phyloP scores from a whole-genome alignment of 306 rosid genomes.

The Cercis canadensis region DNA sequence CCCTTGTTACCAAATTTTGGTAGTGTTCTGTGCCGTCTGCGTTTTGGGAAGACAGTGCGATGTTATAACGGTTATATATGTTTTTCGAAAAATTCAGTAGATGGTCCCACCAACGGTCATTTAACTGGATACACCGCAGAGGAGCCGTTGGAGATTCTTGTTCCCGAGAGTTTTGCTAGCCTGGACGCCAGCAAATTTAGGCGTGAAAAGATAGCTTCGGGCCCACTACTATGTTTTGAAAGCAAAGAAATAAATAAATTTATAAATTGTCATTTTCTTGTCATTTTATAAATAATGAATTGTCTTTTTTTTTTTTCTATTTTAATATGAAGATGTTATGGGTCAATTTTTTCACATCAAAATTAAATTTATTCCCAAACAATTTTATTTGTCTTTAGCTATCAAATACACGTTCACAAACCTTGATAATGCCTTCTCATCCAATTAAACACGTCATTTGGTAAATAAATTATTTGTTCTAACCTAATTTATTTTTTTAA shows the following conservation, averaged over 20 bases:
- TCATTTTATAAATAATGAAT: no score
- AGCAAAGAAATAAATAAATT: neutral
- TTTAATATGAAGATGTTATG: no score
- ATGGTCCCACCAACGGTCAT: constrained; percentile 48
- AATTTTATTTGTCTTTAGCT: no score
- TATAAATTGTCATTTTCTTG: no score
- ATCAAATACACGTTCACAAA: no score
- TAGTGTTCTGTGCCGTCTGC: neutral
- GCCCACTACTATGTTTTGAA: constrained; percentile 5
- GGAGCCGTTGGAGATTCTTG: constrained; percentile 51
- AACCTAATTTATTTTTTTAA: no score
- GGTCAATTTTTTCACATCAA: no score
- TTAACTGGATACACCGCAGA: constrained; percentile 42
- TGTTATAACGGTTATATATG: neutral
- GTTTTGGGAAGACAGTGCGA: neutral
- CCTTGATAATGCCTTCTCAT: no score
- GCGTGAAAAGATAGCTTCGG: constrained; percentile 23
- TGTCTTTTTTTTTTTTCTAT: no score
- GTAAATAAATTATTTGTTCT: no score
- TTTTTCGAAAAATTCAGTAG: neutral
- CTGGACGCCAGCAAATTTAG: constrained; percentile 38
- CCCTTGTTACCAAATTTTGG: neutral
- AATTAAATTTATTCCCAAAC: no score
- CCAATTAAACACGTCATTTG: no score
- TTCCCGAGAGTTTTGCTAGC: constrained; percentile 34